Conservation (phyloP, 768 basidiomycete genomes). For the Daedaleopsis nitida region DNA sequence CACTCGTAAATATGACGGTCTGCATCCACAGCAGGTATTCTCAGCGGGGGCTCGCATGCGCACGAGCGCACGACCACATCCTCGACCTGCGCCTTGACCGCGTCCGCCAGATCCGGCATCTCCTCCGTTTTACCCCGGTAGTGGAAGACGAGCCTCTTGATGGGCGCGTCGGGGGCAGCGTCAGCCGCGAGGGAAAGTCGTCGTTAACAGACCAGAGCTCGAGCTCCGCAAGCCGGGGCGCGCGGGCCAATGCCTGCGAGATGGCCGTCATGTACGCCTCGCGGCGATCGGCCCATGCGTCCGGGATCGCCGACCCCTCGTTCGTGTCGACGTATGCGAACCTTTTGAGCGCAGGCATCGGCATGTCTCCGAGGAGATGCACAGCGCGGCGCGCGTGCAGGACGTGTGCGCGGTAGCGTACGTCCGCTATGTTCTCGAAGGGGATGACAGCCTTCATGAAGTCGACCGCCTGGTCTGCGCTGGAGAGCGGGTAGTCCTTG, state of each 20-base stretch:
- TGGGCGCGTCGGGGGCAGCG: not conserved
- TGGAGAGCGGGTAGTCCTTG: not conserved
- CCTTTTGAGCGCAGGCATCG: not conserved
- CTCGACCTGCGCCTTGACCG: not conserved
- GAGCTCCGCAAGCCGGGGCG: not conserved
- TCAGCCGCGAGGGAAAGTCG: not conserved
- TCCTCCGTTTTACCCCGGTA: not conserved
- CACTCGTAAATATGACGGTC: not conserved
- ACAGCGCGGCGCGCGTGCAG: not conserved
- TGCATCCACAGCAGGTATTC: not conserved
- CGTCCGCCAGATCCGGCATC: not conserved
- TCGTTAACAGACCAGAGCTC: constrained; percentile 3
- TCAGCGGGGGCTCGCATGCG: not conserved
- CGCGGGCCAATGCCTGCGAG: not conserved
- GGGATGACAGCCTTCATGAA: not conserved
- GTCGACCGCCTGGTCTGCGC: not conserved
- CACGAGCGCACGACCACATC: not conserved
- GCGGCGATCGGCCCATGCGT: not conserved
- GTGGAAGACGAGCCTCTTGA: not conserved
- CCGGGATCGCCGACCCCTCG: not conserved
- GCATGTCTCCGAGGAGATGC: not conserved
- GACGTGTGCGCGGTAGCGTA: not conserved
- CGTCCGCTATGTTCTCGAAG: not conserved
- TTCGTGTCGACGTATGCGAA: not conserved
- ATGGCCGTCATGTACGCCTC: not conserved